Evolutionary conservation across 805 yeast species (phyloP).

Genomic region (Ascoidea asiatica): DNA sequence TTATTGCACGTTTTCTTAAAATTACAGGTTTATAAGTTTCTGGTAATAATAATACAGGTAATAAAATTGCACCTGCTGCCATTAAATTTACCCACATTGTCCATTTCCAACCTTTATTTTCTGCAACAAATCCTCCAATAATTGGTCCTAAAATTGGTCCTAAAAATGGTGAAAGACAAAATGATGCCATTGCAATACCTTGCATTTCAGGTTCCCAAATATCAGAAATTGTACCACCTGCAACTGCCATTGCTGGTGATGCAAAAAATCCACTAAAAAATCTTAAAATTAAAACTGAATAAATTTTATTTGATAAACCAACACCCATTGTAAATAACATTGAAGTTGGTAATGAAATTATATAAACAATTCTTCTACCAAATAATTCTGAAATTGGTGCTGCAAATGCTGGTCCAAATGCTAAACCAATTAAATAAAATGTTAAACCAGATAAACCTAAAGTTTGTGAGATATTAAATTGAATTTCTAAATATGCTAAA

Average conservation of each 20-base stretch:
- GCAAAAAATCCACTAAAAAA: slow-evolving; percentile 67
- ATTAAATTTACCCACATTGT: slow-evolving; percentile 59
- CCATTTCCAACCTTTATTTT: slow-evolving; percentile 55
- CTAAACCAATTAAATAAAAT: slow-evolving; percentile 57
- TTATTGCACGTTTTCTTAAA: slow-evolving; percentile 42
- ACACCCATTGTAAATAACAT: slow-evolving; percentile 67
- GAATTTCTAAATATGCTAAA: slow-evolving; percentile 34
- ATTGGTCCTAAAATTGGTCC: slow-evolving; percentile 75
- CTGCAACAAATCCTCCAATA: slow-evolving; percentile 59
- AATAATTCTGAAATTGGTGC: slow-evolving; percentile 63
- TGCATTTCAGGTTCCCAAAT: slow-evolving; percentile 54
- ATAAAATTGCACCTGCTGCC: slow-evolving; percentile 41
- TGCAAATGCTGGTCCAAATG: slow-evolving; percentile 55
- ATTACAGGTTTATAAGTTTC: slow-evolving; percentile 64
- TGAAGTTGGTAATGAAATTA: slow-evolving; percentile 45
- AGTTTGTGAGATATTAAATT: slow-evolving; percentile 43
- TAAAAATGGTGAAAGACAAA: slow-evolving; percentile 65
- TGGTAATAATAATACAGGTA: slow-evolving; percentile 36
- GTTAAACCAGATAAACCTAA: slow-evolving; percentile 57
- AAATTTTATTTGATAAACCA: slow-evolving; percentile 48
- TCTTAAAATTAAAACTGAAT: slow-evolving; percentile 50
- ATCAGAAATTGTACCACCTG: slow-evolving; percentile 76
- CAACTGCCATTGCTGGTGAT: slow-evolving; percentile 73
- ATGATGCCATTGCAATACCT: slow-evolving; percentile 66
- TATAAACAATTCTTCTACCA: slow-evolving; percentile 53